A percentile compares a stretch with the other conserved stretches of the same genome.
Evolutionary conservation across 2,329 filamentous ascomycete genomes (phyloP).

Genomic region (Calycina marina): DNA sequence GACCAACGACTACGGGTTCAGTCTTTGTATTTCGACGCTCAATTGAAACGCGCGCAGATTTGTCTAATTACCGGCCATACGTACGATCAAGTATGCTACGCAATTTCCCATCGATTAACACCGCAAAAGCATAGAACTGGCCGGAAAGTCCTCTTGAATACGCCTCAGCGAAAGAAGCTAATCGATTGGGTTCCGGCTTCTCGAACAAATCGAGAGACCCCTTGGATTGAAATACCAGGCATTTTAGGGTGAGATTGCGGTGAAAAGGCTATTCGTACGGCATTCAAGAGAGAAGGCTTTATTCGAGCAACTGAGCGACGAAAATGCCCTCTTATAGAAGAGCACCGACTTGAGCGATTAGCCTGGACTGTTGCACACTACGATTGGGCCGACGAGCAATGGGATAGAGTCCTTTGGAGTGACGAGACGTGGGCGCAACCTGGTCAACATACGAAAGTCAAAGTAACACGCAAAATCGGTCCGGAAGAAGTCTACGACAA

Average conservation of each 20-base stretch:
- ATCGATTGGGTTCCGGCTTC: background rate
- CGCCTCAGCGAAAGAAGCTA: background rate
- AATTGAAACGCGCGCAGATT: background rate
- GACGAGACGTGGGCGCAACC: slow-evolving; percentile 9
- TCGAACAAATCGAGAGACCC: background rate
- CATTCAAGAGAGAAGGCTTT: slow-evolving; percentile 10
- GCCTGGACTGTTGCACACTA: slow-evolving; percentile 2
- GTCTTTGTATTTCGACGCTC: background rate
- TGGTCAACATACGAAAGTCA: slow-evolving; percentile 3
- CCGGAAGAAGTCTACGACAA: slow-evolving; percentile 1
- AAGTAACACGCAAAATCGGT: slow-evolving; percentile 2
- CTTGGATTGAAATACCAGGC: background rate
- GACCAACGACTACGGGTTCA: background rate
- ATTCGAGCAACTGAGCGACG: no score
- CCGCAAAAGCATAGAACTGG: background rate
- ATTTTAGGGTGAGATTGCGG: background rate
- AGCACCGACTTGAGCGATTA: background rate
- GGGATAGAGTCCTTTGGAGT: slow-evolving; percentile 6
- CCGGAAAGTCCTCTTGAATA: background rate
- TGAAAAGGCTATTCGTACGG: no score
- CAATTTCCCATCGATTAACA: background rate
- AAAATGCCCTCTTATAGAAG: background rate
- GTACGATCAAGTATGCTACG: background rate
- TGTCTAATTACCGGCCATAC: background rate
- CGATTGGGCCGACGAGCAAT: slow-evolving; percentile 5